Base-by-base conservation (phyloP, 1,284 basidiomycete genomes). In the Rhodotorula sp. region DNA sequence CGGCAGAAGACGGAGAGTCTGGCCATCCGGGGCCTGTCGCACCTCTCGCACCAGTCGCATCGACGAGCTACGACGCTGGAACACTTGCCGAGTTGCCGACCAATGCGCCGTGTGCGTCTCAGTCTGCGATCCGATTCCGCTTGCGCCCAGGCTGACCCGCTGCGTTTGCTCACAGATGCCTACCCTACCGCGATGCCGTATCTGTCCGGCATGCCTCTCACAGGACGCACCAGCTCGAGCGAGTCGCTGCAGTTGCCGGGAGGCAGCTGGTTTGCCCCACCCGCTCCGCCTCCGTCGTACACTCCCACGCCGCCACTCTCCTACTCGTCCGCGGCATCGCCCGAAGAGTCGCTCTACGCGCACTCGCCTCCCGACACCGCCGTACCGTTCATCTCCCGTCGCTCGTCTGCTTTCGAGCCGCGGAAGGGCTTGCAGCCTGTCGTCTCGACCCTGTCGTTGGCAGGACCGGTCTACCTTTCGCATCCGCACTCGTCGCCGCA, bases 281-380 rank as follows among this genome's bases (percentile, higher is more conserved):
- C 52, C 7, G 34, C 27, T 23, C 27, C 54, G 8, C 27, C 27
- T 8, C 46, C 14, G 23, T 3, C 46, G 55, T 50, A 52, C 49
- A 44, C 46, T 16, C 56, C 64, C 3, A 65, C 64, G 1, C 64
- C 64, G 8, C 55, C 55, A 4, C 64, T 65, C n/a, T 65, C 64
- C 12, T 65, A 58, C 56, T 44, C 64, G 34, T 57, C 55, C 7
- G 56, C 55, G 27, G 41, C 48, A 10, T 63, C 61, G 4, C 61
- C 61, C 16, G 64, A 65, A 12, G 64, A 57, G 16, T 58, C 56
- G 14, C 21, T 48, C 46, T 23, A 44, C 17, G 56, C 46, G 7
- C 42, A 58, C 56, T 65, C 55, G 27, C 64, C 64, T 12, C 50
- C 53, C 17, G 41, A 42, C 19, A n/a, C 16, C 16, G 10, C 21